Evolutionary conservation across 2,329 filamentous ascomycete genomes (phyloP), one percentile per base, ranked within the genome.

Genomic region (Fusarium sp.): DNA sequence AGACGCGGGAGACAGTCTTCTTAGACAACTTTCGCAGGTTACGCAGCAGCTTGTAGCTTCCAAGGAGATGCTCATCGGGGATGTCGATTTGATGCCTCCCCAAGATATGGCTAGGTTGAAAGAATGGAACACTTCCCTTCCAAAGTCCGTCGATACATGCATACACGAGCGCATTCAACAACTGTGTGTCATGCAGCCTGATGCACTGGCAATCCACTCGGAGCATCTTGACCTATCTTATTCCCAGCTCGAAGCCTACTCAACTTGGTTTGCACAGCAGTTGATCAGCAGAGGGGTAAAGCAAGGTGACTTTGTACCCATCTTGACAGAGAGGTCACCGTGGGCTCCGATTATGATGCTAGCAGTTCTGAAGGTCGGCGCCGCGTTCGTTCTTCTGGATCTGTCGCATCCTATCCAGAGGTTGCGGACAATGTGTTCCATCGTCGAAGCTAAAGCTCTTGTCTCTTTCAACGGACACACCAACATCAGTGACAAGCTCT

Each of bases 291-390:
- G 15, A 19, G 47, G 48, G 4, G 32, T 53, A 13, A 20, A 10
- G 3, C 6, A 19, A 4, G 55, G 55, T 5, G 23, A 57, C 15
- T 39, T 45, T 25, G 55, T 57, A 4, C 55, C 55, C 4, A 19
- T 57, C 3, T 13, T 37, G 2, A 17, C 37, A 1, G 32, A 57
- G 1, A 45, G 48, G 20, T 52, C 55, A 6, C 47, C 48, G 6
- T 57, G 55, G 55, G 48, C 32, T 15, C 47, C 55, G 19, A 40
- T 57, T 1, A 7, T 53, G 15, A 57, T 57, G 40, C 7, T 57
- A 1, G 47, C 55, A 2, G 32, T 57, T 14, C 47, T 57, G 19
- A 57, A 45, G 8, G 30, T 40, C 10, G 55, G 55, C 0, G 55
- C 55, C 0, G 55, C 47, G 0, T 57, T 57, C 17, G 55, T 57